phyloP scores from a whole-genome alignment of 2,329 filamentous ascomycete species.

The Parasarocladium wereldwijsianum region DNA sequence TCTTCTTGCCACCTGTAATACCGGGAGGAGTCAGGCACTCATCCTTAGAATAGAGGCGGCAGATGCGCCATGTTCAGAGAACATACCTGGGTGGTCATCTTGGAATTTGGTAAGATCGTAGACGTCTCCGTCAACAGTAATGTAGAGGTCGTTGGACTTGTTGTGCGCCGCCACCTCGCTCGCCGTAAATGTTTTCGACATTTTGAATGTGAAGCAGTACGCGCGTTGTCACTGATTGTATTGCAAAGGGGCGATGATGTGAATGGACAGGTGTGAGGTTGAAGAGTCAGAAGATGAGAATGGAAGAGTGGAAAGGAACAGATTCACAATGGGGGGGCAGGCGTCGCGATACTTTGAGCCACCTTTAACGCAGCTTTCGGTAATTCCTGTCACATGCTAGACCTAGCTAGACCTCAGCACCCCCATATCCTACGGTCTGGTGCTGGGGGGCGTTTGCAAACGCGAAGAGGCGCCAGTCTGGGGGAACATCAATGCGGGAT shows the following conservation, averaged over 20 bases:
- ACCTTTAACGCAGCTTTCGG: too few relatives aligned
- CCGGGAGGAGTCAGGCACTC: slow-evolving; percentile 4
- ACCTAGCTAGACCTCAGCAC: too few relatives aligned
- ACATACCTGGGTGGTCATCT: slow-evolving; percentile 66
- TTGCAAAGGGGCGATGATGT: slow-evolving; percentile 3
- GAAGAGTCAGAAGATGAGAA: background rate
- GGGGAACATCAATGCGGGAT: too few relatives aligned
- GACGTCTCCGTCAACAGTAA: slow-evolving; percentile 87
- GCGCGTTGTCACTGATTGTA: background rate
- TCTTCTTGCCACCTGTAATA: slow-evolving; percentile 44
- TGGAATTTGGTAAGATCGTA: slow-evolving; percentile 88
- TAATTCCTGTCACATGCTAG: too few relatives aligned
- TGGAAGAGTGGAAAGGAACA: too few relatives aligned
- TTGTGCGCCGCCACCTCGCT: slow-evolving; percentile 85
- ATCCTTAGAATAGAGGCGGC: slow-evolving; percentile 3
- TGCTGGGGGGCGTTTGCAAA: too few relatives aligned
- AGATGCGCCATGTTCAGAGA: background rate
- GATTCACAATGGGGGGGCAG: too few relatives aligned
- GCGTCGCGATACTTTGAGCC: too few relatives aligned
- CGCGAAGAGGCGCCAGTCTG: too few relatives aligned
- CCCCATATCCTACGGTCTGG: too few relatives aligned
- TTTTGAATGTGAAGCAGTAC: slow-evolving; percentile 25
- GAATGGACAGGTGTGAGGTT: background rate
- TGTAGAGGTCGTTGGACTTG: slow-evolving; percentile 73
- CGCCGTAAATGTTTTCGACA: slow-evolving; percentile 78